Conservation (phyloP, 768 basidiomycete genomes). For the Chalciporus chontae region DNA sequence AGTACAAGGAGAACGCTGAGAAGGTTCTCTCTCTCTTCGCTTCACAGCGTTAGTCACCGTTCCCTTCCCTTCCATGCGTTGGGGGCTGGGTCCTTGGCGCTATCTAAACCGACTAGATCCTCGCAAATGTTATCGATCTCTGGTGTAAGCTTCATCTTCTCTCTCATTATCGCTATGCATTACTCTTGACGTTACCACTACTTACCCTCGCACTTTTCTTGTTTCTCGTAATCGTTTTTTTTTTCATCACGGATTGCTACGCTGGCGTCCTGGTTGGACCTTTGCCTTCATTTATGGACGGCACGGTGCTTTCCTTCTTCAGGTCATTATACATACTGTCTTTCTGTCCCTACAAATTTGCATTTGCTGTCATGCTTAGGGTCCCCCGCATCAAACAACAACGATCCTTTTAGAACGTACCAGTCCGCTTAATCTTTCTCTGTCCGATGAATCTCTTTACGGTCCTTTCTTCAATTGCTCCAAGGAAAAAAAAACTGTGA, state of each 20-base stretch:
- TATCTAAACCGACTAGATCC: constrained; percentile 11
- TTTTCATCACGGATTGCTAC: constrained; percentile 19
- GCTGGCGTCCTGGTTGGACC: constrained; percentile 20
- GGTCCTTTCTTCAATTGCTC: constrained; percentile 1
- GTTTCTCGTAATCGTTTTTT: constrained; percentile 5
- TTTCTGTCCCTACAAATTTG: constrained; percentile 26
- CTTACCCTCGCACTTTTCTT: constrained; percentile 15
- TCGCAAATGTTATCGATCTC: constrained; percentile 14
- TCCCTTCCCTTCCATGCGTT: constrained; percentile 2
- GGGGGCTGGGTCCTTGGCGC: constrained; percentile 25
- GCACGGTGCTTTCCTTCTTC: constrained; percentile 20
- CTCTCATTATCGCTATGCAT: constrained; percentile 32
- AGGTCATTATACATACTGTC: constrained; percentile 27
- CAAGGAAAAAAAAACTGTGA: constrained; percentile 7
- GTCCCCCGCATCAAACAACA: constrained; percentile 21
- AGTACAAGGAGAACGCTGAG: constrained; percentile 85
- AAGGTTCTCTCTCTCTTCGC: constrained; percentile 82
- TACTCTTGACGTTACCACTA: constrained; percentile 15
- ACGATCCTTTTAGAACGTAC: constrained; percentile 26
- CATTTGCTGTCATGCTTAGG: constrained; percentile 30
- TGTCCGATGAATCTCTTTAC: constrained; percentile 5
- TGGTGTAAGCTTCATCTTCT: constrained; percentile 22
- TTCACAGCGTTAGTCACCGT: constrained; percentile 52
- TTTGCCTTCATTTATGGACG: constrained; percentile 23
- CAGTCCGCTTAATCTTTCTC: constrained; percentile 20